Percentiles rank a stretch among this genome's conserved stretches.
These are phyloP conservation scores for Ophiostoma ulmi DNA, from an alignment of 2,329 filamentous ascomycete genomes.

Conservation along the genomic window DNA sequence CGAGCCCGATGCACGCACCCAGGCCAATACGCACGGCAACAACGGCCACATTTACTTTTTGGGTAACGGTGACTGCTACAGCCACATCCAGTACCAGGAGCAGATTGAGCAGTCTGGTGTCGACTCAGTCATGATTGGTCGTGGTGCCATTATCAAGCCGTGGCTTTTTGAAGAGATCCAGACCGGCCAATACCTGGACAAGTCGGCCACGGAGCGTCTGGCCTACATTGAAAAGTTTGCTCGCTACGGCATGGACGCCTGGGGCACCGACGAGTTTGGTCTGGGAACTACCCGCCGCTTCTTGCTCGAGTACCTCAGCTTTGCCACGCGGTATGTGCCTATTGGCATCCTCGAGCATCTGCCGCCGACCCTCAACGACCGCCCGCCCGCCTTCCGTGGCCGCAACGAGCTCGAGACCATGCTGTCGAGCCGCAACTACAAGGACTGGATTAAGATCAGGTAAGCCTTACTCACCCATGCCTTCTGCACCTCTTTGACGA, in stretches of 20 bases:
- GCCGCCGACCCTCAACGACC: slow-evolving; percentile 82
- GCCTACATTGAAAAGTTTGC: slow-evolving; percentile 82
- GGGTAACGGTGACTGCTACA: slow-evolving; percentile 95
- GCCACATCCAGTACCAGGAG: slow-evolving; percentile 78
- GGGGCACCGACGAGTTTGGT: slow-evolving; percentile 93
- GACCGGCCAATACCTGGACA: slow-evolving; percentile 88
- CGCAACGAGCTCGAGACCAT: slow-evolving; percentile 92
- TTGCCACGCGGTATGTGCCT: slow-evolving; percentile 85
- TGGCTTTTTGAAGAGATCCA: slow-evolving; percentile 98
- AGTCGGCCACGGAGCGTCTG: slow-evolving; percentile 81
- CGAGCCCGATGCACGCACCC: slow-evolving; percentile 70
- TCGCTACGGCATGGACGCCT: slow-evolving; percentile 84
- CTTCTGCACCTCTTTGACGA: background rate
- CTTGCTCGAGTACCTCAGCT: slow-evolving; percentile 92
- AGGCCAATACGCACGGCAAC: slow-evolving; percentile 59
- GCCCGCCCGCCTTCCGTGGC: slow-evolving; percentile 77
- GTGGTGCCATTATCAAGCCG: slow-evolving; percentile 92
- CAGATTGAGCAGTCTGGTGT: slow-evolving; percentile 73
- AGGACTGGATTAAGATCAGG: slow-evolving; percentile 99
- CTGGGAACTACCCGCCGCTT: slow-evolving; percentile 87
- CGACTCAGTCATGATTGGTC: slow-evolving; percentile 95
- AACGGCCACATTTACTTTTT: slow-evolving; percentile 71
- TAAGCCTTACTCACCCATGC: slow-evolving; percentile 34
- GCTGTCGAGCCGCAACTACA: slow-evolving; percentile 83
- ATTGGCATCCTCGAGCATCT: slow-evolving; percentile 82